These are phyloP conservation scores for Aspergillus fumigatiaffinis DNA, from an alignment of 2,329 filamentous ascomycete genomes.

Conservation along the genomic window DNA sequence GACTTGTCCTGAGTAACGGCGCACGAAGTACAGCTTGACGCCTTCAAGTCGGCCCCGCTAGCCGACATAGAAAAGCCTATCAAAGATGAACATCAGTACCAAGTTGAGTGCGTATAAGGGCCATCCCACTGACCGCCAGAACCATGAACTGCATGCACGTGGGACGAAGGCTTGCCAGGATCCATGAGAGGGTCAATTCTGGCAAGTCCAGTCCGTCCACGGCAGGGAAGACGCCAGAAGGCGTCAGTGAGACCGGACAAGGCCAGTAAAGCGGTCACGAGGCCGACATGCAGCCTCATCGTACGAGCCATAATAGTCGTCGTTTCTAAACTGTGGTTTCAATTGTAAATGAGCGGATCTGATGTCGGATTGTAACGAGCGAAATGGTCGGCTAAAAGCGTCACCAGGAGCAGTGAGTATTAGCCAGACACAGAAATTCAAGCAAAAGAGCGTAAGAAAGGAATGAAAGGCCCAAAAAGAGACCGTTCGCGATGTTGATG, in stretches of 20 bases:
- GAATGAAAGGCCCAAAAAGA: background rate
- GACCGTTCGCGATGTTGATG: background rate
- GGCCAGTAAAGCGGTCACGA: constrained; percentile 27
- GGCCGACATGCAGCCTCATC: constrained; percentile 13
- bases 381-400: constrained; percentile 13
- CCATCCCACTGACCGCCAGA: constrained; percentile 62
- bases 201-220: constrained; percentile 63
- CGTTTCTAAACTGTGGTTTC: constrained; percentile 5
- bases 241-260: constrained; percentile 48
- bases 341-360: constrained; percentile 12
- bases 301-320: constrained; percentile 9
- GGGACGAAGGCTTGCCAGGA: constrained; percentile 55
- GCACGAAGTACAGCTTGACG: constrained; percentile 73
- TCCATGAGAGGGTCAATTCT: constrained; percentile 75
- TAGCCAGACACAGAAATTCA: background rate
- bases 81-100: constrained; percentile 7
- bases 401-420: constrained; percentile 12
- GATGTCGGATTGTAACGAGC: constrained; percentile 6
- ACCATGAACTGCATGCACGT: constrained; percentile 73
- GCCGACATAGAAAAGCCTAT: constrained; percentile 63
- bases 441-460: background rate
- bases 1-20: constrained; percentile 76
- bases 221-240: constrained; percentile 90
- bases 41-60: constrained; percentile 54
- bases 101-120: background rate